Evolutionary conservation across 2,329 filamentous ascomycete genomes (phyloP).

Genomic region (Pseudogymnoascus sp.): DNA sequence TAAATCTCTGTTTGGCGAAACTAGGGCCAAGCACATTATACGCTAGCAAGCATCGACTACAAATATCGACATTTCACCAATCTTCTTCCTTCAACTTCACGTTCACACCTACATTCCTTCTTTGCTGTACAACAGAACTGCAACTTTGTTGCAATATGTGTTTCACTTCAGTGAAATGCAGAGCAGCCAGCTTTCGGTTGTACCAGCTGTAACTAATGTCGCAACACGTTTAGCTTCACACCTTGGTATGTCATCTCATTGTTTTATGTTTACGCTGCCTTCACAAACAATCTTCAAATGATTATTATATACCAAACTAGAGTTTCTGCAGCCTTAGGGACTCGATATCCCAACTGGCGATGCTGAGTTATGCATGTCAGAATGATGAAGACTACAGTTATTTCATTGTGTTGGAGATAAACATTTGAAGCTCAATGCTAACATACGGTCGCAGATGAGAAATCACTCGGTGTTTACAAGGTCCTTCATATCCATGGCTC

Average conservation of each 20-base stretch:
- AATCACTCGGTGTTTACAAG: not conserved
- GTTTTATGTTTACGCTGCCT: not conserved
- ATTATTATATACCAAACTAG: constrained; percentile 9
- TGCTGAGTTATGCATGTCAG: constrained; percentile 7
- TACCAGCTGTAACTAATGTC: not conserved
- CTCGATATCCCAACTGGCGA: constrained; percentile 8
- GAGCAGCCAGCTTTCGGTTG: not conserved
- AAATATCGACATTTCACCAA: constrained; percentile 8
- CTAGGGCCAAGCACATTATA: not conserved
- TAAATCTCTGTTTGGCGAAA: constrained; percentile 8
- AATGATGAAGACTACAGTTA: not conserved
- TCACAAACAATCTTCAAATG: constrained; percentile 7
- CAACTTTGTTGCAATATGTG: not conserved
- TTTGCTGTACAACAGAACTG: not conserved
- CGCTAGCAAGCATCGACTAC: constrained; percentile 8
- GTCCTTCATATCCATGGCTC: not conserved
- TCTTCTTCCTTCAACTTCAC: constrained; percentile 5
- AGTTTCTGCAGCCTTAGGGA: constrained; percentile 7
- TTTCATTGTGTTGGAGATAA: not conserved
- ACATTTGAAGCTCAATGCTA: not conserved
- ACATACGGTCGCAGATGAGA: not conserved
- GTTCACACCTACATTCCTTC: not conserved
- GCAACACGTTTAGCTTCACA: not conserved
- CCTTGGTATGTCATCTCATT: not conserved
- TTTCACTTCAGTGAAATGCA: not conserved